Evolutionary conservation across 495 filamentous ascomycete genomes (phyloP).

Genomic region (Aspergillus panamensis): DNA sequence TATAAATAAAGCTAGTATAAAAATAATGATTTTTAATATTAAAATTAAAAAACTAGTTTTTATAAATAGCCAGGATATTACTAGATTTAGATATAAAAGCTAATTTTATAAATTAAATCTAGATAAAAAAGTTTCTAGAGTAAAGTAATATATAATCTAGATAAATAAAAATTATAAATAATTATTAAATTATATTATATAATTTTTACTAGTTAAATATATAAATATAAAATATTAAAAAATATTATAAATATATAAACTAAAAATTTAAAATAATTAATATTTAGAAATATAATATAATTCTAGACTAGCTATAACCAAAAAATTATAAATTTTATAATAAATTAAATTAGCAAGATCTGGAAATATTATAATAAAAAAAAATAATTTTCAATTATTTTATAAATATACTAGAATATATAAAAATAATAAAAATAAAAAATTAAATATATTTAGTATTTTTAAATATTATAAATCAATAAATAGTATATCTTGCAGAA

Average conservation of each 20-base stretch:
- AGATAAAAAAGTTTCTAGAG: no score
- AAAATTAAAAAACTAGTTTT: neutral
- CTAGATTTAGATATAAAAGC: no score
- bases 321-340: no score
- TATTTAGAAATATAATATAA: neutral
- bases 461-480: neutral
- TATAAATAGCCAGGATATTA: no score
- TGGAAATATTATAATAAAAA: neutral
- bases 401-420: neutral
- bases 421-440: neutral
- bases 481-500: neutral
- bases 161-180: neutral
- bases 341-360: neutral
- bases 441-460: neutral
- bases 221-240: neutral
- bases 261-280: neutral
- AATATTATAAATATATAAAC: neutral
- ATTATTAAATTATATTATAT: no score
- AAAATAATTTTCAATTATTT: neutral
- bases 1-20: neutral
- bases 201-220: neutral
- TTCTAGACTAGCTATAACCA: neutral
- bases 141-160: no score
- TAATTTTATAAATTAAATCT: no score
- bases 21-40: neutral